Base-by-base conservation (phyloP, 148 eudicot genomes). In the Rhododendron mucronatum region DNA sequence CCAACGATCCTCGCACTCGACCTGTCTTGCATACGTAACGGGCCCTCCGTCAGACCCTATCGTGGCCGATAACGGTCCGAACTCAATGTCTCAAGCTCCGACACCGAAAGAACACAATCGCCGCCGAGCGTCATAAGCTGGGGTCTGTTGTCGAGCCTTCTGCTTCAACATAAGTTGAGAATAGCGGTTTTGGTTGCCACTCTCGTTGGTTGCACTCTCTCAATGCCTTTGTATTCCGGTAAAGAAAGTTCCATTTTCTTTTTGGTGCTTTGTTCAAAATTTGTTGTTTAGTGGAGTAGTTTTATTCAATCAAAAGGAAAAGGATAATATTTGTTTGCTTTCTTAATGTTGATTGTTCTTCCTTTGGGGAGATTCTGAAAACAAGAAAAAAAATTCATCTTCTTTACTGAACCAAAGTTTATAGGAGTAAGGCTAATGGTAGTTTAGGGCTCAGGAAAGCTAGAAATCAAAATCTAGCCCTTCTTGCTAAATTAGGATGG, bases 41-140 rank as follows among this genome's bases (percentile, higher is more conserved):
- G 96, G 96, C 35, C 98, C 98, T 5, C 94, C 94, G 9, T 92
- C 94, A 47, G 98, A 94, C 76, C 88, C 93, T 18, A 88, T 80
- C 16, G 91, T 78, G 5, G 61, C 89, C 26, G 91, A 91, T 57
- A 89, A 90, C 47, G 92, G 91, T 75, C 93, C 90, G 75, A 92
- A 5, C 7, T 90, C 23, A 90, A 91, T 80, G 74, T n/a, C 13
- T 71, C 35, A 39, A 65, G 39, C 41, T 30, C 80, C 75, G 88
- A 16, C 16, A 2, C 48, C 21, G 89, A 47, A 6, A 78, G 28
- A 21, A 87, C 47, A 14, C 84, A 90, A 81, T 87, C 89, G 44
- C 88, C 90, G 63, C 71, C 85, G 63, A 87, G 85, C 51, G 94
- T 94, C 21, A 86, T 97, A n/a, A 93, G 88, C 86, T 94, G 96